Base-by-base conservation (phyloP, 1,284 basidiomycete genomes). In the Tilletia indica region DNA sequence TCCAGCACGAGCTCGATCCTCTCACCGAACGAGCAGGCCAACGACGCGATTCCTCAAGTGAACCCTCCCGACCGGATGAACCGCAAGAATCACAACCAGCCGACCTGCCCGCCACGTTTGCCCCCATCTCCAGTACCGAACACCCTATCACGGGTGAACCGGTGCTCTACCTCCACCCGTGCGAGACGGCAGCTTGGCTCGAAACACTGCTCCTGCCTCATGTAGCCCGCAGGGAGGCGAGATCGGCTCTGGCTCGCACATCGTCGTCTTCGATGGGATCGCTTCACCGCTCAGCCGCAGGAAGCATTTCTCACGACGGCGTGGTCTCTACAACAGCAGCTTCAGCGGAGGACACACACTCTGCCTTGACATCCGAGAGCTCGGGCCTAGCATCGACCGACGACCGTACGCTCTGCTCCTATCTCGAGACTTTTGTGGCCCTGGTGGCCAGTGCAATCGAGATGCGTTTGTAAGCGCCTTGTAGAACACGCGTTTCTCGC, bases 141-240 rank as follows among this genome's bases (percentile, higher is more conserved):
- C 70, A 71, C 34, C 70, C 70, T 14, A 25, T 71, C 34, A 64
- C 70, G 49, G 70, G 63, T 1, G 21, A 47, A 21, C 67, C 70
- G 14, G 68, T 36, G 34, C 34, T 71, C n/a, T 71, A 71, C 42
- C 70, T 71, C n/a, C 70, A 71, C 51, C 70, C 70, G 25, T 71
- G 70, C 61, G 61, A 71, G 42, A 71, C 70, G 3, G 63, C 70
- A 25, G 21, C 45, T 14, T 69, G 42, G 45, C 39, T 69, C 19
- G 47, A 69, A 48, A 69, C 68, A 19, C 25, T 69, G 11, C 54
- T 56, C 38, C 31, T 21, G 21, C 48, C 39, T 6, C 49, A 68
- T 4, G 61, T 64, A 12, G 61, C 61, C 8, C 36, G 36, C 16
- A 64, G 61, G n/a, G 61, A 64, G 36, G 61, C 61, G 3, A 38